Percentiles rank a stretch among this genome's conserved stretches.
These are phyloP conservation scores for Liquidambar formosana DNA, from an alignment of 164 flowering plant genomes.

Conservation along the genomic window DNA sequence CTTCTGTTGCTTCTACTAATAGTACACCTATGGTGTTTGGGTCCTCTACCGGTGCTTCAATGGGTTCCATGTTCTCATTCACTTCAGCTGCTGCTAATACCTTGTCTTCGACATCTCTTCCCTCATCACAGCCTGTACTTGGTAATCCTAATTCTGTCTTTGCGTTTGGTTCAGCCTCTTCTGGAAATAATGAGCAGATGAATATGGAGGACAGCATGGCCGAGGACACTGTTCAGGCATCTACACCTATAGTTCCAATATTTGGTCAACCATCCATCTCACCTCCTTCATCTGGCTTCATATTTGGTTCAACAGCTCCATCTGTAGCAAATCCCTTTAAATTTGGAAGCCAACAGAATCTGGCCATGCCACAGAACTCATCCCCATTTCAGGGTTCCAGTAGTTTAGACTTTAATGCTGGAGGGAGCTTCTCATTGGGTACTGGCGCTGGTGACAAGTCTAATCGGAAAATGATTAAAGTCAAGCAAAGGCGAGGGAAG, in stretches of 20 bases:
- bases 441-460: constrained; percentile 54
- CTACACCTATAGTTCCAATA: constrained; percentile 35
- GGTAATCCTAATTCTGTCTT: constrained; percentile 30
- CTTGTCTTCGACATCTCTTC: constrained; percentile 15
- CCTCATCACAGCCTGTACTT: constrained; percentile 39
- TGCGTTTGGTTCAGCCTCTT: constrained; percentile 39
- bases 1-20: constrained; percentile 28
- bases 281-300: constrained; percentile 36
- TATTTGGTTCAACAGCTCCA: constrained; percentile 43
- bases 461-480: constrained; percentile 37
- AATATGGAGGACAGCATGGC: constrained; percentile 92
- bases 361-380: constrained; percentile 37
- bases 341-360: constrained; percentile 57
- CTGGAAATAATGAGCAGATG: constrained; percentile 68
- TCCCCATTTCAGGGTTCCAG: constrained; percentile 62
- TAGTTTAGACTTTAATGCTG: constrained; percentile 43
- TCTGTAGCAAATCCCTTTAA: constrained; percentile 47
- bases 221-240: constrained; percentile 70
- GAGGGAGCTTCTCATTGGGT: constrained; percentile 69
- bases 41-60: constrained; percentile 35
- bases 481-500: constrained; percentile 34
- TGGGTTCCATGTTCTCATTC: constrained; percentile 49
- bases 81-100: constrained; percentile 40
- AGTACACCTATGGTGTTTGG: constrained; percentile 35
- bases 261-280: constrained; percentile 53